Base-by-base conservation (phyloP, 345 rosid genomes). In the Pugionium cornutum region DNA sequence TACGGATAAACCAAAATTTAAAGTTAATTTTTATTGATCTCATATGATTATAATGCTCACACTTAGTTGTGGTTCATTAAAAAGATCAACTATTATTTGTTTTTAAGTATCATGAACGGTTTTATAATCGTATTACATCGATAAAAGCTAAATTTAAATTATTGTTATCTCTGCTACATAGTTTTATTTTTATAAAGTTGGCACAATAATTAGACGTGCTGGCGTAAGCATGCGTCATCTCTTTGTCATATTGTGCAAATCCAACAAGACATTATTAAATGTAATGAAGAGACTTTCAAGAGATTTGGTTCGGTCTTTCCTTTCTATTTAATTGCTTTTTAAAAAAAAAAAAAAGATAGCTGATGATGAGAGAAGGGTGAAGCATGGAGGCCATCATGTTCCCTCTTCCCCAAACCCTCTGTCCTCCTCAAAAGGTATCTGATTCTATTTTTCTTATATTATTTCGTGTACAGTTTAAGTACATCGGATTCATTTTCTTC, bases 311-410 rank as follows among this genome's bases (percentile, higher is more conserved):
- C 53, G 47, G 64, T 55, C 53, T 39, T 41, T 73, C 43, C 50
- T 40, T 40, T 40, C 3, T 7, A 40, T 7, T 7, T 8, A 40
- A 9, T 40, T 7, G 2, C 2, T 40, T 36, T 36, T 36, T 3
- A 36, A 36, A 4, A 36, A 18, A 18, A 18, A 18, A 36, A 32
- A 40, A 58, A 76, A 56, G 64, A 66, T 50, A 76, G 73, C 66
- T 79, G 73, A 72, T 69, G 70, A 66, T 72, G 78, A 59, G 70
- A 48, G 25, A 34, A 64, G 67, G 65, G 74, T 77, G 58, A 79
- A 75, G 90, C 85, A 83, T 79, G 92, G 92, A 80, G 75, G 84
- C 80, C 87, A 86, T 86, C 84, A 84, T 86, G 96, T 80, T 75
- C 82, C 89, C 86, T 83, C 86, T 76, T 65, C 76, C 75, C 72